A percentile compares a stretch with the other conserved stretches of the same genome.
These are phyloP conservation scores for Fraxinus paxiana DNA, from an alignment of 305 asterid species.

Conservation along the genomic window DNA sequence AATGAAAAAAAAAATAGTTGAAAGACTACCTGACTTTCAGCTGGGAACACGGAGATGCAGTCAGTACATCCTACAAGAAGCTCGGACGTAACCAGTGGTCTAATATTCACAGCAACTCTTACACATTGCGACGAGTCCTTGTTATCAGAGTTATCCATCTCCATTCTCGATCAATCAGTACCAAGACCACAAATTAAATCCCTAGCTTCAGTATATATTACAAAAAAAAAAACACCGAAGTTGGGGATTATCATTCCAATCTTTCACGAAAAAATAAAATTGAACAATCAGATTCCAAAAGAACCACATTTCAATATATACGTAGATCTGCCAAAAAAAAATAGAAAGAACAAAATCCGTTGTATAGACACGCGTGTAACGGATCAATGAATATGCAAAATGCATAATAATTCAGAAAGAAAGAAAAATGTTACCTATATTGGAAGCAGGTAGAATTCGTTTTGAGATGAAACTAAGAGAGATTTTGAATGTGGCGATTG, in stretches of 20 bases:
- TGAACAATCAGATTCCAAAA: neutral
- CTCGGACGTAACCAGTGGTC: constrained; percentile 91
- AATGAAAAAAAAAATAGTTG: neutral
- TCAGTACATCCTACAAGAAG: constrained; percentile 87
- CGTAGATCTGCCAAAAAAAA: neutral
- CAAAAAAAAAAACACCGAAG: neutral
- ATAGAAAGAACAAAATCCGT: neutral
- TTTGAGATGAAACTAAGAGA: neutral
- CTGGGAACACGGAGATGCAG: constrained; percentile 67
- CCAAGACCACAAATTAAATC: constrained; percentile 7
- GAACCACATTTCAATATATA: neutral
- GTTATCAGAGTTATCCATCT: constrained; percentile 55
- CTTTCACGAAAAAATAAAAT: neutral
- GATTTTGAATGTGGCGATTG: neutral
- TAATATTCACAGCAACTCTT: constrained; percentile 75
- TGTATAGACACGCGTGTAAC: neutral
- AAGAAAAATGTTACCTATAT: neutral
- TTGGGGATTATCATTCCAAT: neutral
- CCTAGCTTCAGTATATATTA: constrained; percentile 19
- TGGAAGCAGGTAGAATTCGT: neutral
- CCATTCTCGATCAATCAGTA: constrained; percentile 19
- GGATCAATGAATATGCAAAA: neutral
- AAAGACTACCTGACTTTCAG: constrained; percentile 66
- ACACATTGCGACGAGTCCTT: constrained; percentile 65
- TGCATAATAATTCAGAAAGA: neutral